These are phyloP conservation scores for Rhododendron griersonianum DNA, from an alignment of 148 eudicot species.

Conservation along the genomic window DNA sequence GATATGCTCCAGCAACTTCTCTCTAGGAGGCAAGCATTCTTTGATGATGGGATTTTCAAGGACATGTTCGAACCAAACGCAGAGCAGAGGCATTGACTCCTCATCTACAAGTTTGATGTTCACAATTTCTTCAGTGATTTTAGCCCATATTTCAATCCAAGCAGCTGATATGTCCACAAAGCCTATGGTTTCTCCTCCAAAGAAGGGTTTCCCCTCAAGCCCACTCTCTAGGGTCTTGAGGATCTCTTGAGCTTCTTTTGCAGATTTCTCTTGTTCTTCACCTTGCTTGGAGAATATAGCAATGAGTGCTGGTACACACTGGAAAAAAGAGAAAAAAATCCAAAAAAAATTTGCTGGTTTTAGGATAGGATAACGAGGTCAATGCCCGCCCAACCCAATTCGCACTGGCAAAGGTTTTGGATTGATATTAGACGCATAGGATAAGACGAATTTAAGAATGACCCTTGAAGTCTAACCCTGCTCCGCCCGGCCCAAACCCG, in stretches of 20 bases:
- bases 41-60: conserved; percentile 9
- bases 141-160: conserved; percentile 19
- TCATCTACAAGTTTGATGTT: conserved; percentile 9
- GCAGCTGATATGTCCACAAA: conserved; percentile 16
- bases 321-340: too few relatives aligned
- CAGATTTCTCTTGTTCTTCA: conserved; percentile 10
- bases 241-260: not conserved
- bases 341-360: too few relatives aligned
- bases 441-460: too few relatives aligned
- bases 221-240: conserved; percentile 13
- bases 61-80: not conserved
- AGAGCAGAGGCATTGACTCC: not conserved
- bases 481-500: too few relatives aligned
- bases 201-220: conserved; percentile 17
- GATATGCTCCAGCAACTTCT: not conserved
- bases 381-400: too few relatives aligned
- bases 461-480: too few relatives aligned
- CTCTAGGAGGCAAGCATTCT: conserved; percentile 11
- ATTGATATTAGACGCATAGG: too few relatives aligned
- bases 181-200: conserved; percentile 11
- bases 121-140: conserved; percentile 2
- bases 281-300: not conserved
- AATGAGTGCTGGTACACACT: too few relatives aligned
- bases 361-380: too few relatives aligned
- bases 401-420: too few relatives aligned